Conservation (phyloP, 176 grass and related monocot species). For the Aegilops sharonensis region DNA sequence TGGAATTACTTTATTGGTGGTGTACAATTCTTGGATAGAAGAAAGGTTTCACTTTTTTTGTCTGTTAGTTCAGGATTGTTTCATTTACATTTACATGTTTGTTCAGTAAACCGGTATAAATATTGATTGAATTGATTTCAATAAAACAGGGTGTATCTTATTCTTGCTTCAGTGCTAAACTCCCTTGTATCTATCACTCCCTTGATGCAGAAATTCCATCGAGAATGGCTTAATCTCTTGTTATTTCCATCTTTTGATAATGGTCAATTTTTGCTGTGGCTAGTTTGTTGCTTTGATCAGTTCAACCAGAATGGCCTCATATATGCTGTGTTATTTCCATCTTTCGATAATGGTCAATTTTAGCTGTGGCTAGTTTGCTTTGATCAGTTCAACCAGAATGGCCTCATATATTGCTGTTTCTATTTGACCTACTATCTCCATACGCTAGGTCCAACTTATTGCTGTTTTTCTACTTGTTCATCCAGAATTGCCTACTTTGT, state of each 20-base stretch:
- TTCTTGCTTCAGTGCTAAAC: neutral
- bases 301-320: neutral
- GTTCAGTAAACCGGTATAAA: constrained; percentile 33
- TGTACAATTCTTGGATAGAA: constrained; percentile 68
- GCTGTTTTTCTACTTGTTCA: neutral
- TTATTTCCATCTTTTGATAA: neutral
- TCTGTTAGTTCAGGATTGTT: constrained; percentile 51
- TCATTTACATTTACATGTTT: constrained; percentile 37
- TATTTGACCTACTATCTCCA: neutral
- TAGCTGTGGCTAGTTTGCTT: neutral
- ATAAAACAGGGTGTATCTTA: constrained; percentile 17
- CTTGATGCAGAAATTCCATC: neutral
- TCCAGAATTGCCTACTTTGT: neutral
- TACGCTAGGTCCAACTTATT: constrained; percentile 1
- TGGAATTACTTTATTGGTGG: constrained; percentile 61
- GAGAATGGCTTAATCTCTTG: neutral
- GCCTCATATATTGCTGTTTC: neutral
- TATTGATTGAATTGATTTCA: constrained; percentile 50
- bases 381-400: neutral
- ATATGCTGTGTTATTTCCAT: neutral
- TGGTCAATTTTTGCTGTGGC: neutral
- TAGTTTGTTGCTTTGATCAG: neutral
- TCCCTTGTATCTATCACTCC: neutral
- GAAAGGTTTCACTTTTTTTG: constrained; percentile 52
- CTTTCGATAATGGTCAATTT: neutral